Base-by-base conservation (phyloP, 768 basidiomycete genomes). In the Pisolithus orientalis region DNA sequence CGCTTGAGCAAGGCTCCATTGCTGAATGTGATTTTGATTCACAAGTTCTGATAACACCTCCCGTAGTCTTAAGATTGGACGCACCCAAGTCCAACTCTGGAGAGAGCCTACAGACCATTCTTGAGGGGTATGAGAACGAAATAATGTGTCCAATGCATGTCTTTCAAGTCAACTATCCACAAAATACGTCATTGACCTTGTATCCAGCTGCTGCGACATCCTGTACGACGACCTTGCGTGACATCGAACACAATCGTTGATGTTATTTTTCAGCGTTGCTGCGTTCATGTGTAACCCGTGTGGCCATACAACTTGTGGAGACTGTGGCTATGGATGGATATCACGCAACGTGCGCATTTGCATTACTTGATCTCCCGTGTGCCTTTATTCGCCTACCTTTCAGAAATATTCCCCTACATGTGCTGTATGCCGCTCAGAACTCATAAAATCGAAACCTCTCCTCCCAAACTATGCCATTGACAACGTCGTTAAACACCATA, bases 61-160 rank as follows among this genome's bases (percentile, higher is more conserved):
- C 34, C 11, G 34, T 34, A 14, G 34, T 34, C 5, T 11, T 11
- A 34, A 13, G 11, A 14, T 13, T 34, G 34, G 13, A 34, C 4
- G 13, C 34, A 13, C 34, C 34, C 34, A 77, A 70, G 53, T 69
- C 59, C 6, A 61, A 62, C 40, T 42, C 59, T 53, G 58, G 50
- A 16, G 65, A 59, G 28, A 56, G 53, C 13, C 37, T 66, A 21
- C 61, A 60, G 51, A 59, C 57, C 37, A 52, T 72, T 16, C 62
- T 87, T 39, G 70, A 71, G 3, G 70, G 57, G n/a, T 78, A 82
- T 45, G 85, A 84, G 62, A 76, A 80, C 42, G 85, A 87, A 58
- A 65, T 88, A 45, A 79, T 71, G 14, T 90, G 87, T 65, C 79
- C 87, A 1, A 85, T 90, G 87, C 88, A 64, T 44, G 85, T 21